These are phyloP conservation scores for Paramecium pentaurelia DNA, from an alignment of 73 alveolate species.

Conservation along the genomic window DNA sequence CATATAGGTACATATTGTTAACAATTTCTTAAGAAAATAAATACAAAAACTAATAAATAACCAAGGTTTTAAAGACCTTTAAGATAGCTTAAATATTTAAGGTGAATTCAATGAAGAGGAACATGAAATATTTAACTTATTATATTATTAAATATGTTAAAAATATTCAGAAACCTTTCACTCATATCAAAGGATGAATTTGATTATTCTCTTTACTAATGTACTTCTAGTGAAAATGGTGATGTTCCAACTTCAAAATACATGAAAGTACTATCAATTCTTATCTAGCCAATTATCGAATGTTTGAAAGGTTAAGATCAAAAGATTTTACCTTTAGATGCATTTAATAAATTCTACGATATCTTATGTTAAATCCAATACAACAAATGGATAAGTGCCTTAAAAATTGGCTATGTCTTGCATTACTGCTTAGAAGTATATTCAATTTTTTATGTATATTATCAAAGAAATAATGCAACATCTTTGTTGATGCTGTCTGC, in stretches of 20 bases:
- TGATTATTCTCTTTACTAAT: background rate
- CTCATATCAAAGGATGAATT: constrained; percentile 25
- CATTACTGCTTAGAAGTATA: constrained; percentile 24
- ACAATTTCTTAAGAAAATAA: background rate
- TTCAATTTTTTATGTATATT: background rate
- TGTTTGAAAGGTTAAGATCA: constrained; percentile 30
- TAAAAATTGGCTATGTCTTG: constrained; percentile 8
- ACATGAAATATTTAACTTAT: background rate
- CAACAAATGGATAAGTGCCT: constrained; percentile 1
- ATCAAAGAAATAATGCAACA: background rate
- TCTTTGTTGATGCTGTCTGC: constrained; percentile 34
- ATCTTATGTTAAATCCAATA: background rate
- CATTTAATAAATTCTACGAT: constrained; percentile 24
- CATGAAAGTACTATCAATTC: background rate
- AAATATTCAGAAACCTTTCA: constrained; percentile 12
- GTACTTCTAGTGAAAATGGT: background rate
- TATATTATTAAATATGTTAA: background rate
- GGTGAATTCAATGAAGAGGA: background rate
- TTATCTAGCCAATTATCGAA: constrained; percentile 3
- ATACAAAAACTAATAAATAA: background rate
- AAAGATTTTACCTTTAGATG: constrained; percentile 33
- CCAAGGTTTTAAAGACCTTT: background rate
- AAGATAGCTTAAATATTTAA: background rate
- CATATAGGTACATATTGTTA: too few species aligned
- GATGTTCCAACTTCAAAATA: background rate